Base-by-base conservation (phyloP, 305 asterid genomes). In the Fraxinus xanthoxyloides region DNA sequence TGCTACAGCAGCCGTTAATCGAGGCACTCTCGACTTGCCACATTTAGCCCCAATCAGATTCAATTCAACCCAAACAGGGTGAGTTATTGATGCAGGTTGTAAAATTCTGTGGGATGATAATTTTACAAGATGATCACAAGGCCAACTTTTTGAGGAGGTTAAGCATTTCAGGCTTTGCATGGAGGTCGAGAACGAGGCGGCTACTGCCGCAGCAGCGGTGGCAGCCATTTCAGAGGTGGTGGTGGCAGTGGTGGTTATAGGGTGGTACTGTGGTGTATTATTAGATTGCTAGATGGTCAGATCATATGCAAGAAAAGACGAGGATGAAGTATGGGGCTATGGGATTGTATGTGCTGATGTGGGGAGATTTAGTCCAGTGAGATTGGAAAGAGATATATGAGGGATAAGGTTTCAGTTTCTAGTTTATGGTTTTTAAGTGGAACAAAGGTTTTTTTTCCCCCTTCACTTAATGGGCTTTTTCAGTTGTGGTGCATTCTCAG, bases 181-280 rank as follows among this genome's bases (percentile, higher is more conserved):
- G 81, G 93, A 79, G 80, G 93, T 81, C 65, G 95, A 86, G 40
- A 92, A 89, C 24, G 94, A 91, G 30, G 97, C 86, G 79, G 92
- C 88, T 38, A 86, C 91, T 72, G 95, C 90, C 59, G 93, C 87
- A 21, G 93, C 93, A 48, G 93, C 91, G 9, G 92, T 84, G 84
- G 97, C 86, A 54, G 91, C 95, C 95, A 90, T 90, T 30, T 13
- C 76, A 67, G 38, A 56, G 74, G 51, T 51, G 73, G 88, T 4
- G 34, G 28, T 15, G 59, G 38, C 48, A 70, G 51, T 51, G 73
- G 88, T 4, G 34, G 28, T 15, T 75, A 56, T 28, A 34, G 73
- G 34, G 7, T 24, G 12, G 75, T 19, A 36, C 23, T 32, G 40
- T 38, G 43, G n/a, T 43, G 69, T 73, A 28, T 73, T 79, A 30